Evolutionary conservation across 2,329 filamentous ascomycete genomes (phyloP).

Genomic region (Aspergillus tubingensis): DNA sequence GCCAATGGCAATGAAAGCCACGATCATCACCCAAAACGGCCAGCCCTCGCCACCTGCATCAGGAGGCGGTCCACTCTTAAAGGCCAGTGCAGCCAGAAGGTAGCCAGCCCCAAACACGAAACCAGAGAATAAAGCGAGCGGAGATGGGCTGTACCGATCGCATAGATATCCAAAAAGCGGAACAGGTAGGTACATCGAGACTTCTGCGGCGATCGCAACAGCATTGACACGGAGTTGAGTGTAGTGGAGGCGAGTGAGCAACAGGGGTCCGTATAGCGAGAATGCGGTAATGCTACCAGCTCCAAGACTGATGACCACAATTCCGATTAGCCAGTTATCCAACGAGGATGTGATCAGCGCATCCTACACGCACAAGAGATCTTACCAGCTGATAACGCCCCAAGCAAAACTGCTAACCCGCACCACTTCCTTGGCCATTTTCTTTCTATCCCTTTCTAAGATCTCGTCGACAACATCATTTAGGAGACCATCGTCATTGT

Average conservation of each 20-base stretch:
- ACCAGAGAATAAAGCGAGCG: constrained; percentile 72
- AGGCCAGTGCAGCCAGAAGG: constrained; percentile 76
- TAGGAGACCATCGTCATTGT: constrained; percentile 51
- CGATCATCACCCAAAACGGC: constrained; percentile 80
- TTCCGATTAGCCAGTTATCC: constrained; percentile 7
- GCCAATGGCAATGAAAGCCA: constrained; percentile 81
- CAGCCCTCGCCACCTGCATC: constrained; percentile 58
- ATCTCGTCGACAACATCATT: constrained; percentile 63
- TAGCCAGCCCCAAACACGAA: constrained; percentile 80
- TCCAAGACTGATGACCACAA: constrained; percentile 58
- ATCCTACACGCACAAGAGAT: neutral
- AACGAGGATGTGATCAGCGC: neutral
- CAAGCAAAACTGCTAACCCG: constrained; percentile 61
- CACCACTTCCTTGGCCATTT: constrained; percentile 55
- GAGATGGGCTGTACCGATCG: constrained; percentile 80
- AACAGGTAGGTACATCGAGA: constrained; percentile 90
- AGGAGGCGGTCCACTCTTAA: constrained; percentile 60
- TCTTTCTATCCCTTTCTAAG: constrained; percentile 57
- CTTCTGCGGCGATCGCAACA: constrained; percentile 80
- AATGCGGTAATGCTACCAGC: constrained; percentile 92
- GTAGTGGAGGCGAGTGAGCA: constrained; percentile 84
- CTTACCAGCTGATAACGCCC: constrained; percentile 61
- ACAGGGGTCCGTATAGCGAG: constrained; percentile 87
- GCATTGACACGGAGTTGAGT: constrained; percentile 90
- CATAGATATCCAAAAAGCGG: constrained; percentile 87